Evolutionary conservation across 2,329 filamentous ascomycete genomes (phyloP), one percentile per base, ranked within the genome.

Genomic region (Emmonsia crescens): DNA sequence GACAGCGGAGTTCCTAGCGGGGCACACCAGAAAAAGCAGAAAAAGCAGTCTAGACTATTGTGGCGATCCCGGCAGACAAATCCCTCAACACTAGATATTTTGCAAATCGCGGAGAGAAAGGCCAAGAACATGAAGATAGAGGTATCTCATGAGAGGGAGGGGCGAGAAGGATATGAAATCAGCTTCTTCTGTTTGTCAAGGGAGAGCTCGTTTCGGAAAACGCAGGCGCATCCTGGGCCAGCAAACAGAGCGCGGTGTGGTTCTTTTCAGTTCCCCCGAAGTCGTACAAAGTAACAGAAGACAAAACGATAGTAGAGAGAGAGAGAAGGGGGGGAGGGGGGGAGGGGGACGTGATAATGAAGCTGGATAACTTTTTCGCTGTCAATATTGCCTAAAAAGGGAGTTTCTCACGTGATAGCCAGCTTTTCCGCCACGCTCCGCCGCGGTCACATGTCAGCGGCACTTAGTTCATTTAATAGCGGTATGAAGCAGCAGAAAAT

Each of bases 1-100:
- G 52, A 74, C 68, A 67, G 66, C 61, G 64, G 60, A 71, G 68
- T 21, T 70, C 61, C 57, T 70, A 72, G 60, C 61, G 66, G 55
- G 33, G 54, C 24, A 19, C 24, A 33, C 33, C 33, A 33, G 40
- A 19, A 29, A 49, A 49, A 12, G 24, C 29, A n/a, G 31, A 59
- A n/a, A n/a, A n/a, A n/a, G n/a, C n/a, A n/a, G n/a, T 44, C 38
- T 31, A 51, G 29, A 38, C 21, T 55, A 21, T 21, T 0, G 36
- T 29, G 16, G 36, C 12, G 27, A 5, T 24, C 10, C 8, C 3
- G 40, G 12, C 33, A 16, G 52, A 12, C 8, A 33, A 40, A 24
- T 16, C 10, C 12, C 21, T 24, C 52, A 40, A 40, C 33, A 40
- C 52, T 40, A 24, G 21, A 56, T 6, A 16, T 8, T 40, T 16